Evolutionary conservation across 2,329 filamentous ascomycete genomes (phyloP).

Genomic region (Penicillium sp.): DNA sequence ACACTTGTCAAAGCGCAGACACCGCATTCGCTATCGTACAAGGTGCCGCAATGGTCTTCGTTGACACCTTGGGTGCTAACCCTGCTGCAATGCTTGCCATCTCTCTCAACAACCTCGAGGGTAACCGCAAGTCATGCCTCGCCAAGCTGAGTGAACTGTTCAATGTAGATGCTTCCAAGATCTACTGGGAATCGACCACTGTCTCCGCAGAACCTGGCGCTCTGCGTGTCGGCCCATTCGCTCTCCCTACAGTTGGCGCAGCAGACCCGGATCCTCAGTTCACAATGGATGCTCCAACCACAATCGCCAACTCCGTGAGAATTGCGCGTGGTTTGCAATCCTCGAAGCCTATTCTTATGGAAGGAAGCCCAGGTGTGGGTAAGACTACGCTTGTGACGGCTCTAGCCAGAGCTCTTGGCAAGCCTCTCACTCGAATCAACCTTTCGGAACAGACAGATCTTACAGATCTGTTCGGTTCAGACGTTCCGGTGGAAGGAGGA

Average conservation of each 20-base stretch:
- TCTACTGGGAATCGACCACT: conserved; percentile 58
- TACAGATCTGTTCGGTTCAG: conserved; percentile 93
- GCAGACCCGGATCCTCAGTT: conserved; percentile 53
- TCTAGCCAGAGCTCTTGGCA: conserved; percentile 68
- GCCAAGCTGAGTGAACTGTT: conserved; percentile 62
- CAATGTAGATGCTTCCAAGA: conserved; percentile 50
- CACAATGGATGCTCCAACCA: conserved; percentile 81
- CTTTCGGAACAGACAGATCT: conserved; percentile 95
- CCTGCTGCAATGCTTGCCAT: conserved; percentile 76
- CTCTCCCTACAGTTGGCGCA: conserved; percentile 47
- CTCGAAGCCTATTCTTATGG: conserved; percentile 80
- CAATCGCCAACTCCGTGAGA: conserved; percentile 78
- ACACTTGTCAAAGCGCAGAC: conserved; percentile 50
- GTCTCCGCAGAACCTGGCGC: conserved; percentile 47
- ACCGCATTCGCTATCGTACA: conserved; percentile 56
- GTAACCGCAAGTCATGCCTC: conserved; percentile 66
- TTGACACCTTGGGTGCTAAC: conserved; percentile 90
- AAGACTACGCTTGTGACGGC: conserved; percentile 91
- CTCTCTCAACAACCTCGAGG: conserved; percentile 58
- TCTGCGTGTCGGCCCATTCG: conserved; percentile 67
- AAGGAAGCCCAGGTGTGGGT: conserved; percentile 94
- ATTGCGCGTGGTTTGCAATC: conserved; percentile 82
- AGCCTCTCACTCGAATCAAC: conserved; percentile 84
- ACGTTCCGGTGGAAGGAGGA: conserved; percentile 89
- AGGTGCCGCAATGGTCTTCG: conserved; percentile 87